phyloP scores from a whole-genome alignment of 2,329 filamentous ascomycete genomes.

The Botrytis hyacinthi region DNA sequence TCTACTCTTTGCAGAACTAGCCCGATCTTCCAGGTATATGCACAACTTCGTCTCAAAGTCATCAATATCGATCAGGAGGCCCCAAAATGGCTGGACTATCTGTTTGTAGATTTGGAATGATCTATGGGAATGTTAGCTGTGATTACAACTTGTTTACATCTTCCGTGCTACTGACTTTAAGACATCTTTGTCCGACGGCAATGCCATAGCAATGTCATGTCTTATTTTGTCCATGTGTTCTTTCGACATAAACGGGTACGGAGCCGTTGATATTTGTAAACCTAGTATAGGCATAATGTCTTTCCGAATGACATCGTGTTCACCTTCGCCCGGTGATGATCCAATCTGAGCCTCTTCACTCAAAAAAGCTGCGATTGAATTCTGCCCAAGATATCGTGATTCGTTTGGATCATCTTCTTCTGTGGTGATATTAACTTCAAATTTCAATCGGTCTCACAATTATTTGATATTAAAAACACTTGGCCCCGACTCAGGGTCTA shows the following conservation, averaged over 20 bases:
- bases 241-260: conserved; percentile 65
- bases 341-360: conserved; percentile 54
- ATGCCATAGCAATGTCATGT: conserved; percentile 58
- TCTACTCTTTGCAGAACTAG: conserved; percentile 42
- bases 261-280: conserved; percentile 59
- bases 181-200: conserved; percentile 64
- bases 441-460: conserved; percentile 14
- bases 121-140: conserved; percentile 40
- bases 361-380: conserved; percentile 65
- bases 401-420: conserved; percentile 56
- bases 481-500: background rate
- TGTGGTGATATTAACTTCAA: conserved; percentile 22
- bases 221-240: conserved; percentile 59
- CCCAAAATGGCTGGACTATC: conserved; percentile 66
- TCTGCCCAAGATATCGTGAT: conserved; percentile 63
- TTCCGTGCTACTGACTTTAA: conserved; percentile 53
- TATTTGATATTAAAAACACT: background rate
- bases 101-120: conserved; percentile 66
- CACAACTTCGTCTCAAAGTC: conserved; percentile 64
- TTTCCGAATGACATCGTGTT: conserved; percentile 50
- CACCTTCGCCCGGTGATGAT: conserved; percentile 51
- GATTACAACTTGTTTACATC: background rate
- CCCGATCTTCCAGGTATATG: conserved; percentile 63
- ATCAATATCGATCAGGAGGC: conserved; percentile 64
- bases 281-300: conserved; percentile 66